Evolutionary conservation across 139 green algal genomes (phyloP), one percentile per base, ranked within the genome.

Genomic region (Spirogloea muscicola): DNA sequence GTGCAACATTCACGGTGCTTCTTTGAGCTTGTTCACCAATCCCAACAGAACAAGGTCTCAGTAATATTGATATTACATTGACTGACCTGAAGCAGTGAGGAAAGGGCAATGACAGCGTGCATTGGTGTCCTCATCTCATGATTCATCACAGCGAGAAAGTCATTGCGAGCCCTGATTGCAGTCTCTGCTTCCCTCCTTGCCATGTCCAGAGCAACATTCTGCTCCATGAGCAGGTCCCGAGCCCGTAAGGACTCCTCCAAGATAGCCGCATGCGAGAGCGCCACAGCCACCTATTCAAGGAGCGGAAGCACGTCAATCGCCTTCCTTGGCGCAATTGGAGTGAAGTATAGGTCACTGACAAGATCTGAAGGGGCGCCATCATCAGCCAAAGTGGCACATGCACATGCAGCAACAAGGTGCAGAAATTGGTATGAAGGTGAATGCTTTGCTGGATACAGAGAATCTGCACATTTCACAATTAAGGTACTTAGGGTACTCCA

Each of bases 101-200:
- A 77, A 7, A 84, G 76, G 25, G 77, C 74, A n/a, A 84, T 84
- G 39, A 82, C 79, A 31, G 74, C 74, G 52, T 84, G 74, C 76
- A 82, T 82, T 34, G 75, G 75, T 1, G 75, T 82, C 9, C 74
- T 41, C 74, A 81, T 81, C 52, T 81, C 76, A 59, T 83, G 76
- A 59, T 82, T 83, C 73, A 83, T 82, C 9, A 83, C 73, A 0
- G 76, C 73, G 16, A 83, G 58, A 60, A 83, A 83, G 27, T 83
- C 76, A 41, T 82, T 83, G 33, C 67, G 27, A 3, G 76, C 76
- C 29, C 69, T 44, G 37, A 82, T 83, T 25, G 76, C 76, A 3
- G 42, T 72, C 72, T 83, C 72, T n/a, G 76, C 71, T 38, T 83
- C 59, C 6, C 36, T 6, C 13, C 73, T 16, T 42, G 71, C 71